A percentile compares a stretch with the other conserved stretches of the same genome.
These are phyloP conservation scores for Tolypocladium inflatum DNA, from an alignment of 2,329 filamentous ascomycete species.

Conservation along the genomic window DNA sequence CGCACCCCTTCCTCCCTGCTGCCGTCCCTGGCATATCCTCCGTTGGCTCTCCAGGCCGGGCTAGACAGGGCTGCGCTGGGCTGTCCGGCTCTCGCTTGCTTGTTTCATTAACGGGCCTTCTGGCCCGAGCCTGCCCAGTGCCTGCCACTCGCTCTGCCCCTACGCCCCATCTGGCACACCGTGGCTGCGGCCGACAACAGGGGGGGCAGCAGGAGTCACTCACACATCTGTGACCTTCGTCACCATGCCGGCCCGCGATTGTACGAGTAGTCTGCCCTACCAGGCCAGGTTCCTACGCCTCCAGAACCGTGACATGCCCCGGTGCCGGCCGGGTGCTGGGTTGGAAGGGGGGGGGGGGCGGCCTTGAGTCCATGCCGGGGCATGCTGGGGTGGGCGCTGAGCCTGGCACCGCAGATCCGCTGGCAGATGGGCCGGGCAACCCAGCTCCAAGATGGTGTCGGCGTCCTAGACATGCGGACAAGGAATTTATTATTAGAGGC, in stretches of 20 bases:
- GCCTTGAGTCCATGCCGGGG: not conserved
- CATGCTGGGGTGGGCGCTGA: not conserved
- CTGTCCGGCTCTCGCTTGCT: not conserved
- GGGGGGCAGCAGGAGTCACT: not conserved
- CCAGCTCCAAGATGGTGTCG: not conserved
- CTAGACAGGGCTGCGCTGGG: not conserved
- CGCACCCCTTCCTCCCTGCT: not conserved
- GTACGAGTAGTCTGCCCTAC: constrained; percentile 1
- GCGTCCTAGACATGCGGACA: not conserved
- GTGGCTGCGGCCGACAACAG: not conserved
- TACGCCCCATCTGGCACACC: not conserved
- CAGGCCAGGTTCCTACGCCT: not conserved
- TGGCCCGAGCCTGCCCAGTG: not conserved
- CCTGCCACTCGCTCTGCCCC: not conserved
- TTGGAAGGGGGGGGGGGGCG: not conserved
- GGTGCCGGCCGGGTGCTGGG: not conserved
- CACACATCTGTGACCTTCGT: not conserved
- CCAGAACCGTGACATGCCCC: not conserved
- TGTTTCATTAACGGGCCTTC: not conserved
- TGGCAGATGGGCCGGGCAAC: constrained; percentile 3
- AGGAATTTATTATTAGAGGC: constrained; percentile 5
- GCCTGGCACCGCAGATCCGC: constrained; percentile 5
- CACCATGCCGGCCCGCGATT: not conserved
- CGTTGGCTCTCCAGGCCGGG: not conserved
- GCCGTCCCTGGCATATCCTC: not conserved